Conservation (phyloP, 495 filamentous ascomycete species). For the Echria macrotheca region DNA sequence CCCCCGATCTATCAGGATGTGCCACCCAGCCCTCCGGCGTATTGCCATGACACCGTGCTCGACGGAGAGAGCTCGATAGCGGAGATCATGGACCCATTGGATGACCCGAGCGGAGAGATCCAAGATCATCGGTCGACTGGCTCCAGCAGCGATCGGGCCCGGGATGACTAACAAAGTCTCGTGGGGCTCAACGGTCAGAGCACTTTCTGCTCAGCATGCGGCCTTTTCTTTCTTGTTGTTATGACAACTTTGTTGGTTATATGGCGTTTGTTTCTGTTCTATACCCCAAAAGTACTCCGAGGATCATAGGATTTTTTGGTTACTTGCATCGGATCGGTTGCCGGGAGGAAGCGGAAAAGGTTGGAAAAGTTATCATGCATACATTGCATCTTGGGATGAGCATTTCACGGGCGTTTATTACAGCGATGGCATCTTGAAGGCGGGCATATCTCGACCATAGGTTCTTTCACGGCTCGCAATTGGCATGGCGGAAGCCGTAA, state of each 20-base stretch:
- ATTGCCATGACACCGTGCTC: constrained; percentile 35
- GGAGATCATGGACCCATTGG: constrained; percentile 26
- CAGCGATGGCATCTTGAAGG: no score
- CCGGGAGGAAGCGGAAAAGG: not conserved
- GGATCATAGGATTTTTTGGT: not conserved
- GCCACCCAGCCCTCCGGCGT: constrained; percentile 77
- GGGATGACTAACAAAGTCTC: no score
- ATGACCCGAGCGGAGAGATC: not conserved
- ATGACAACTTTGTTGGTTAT: not conserved
- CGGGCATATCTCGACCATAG: no score
- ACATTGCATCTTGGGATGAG: not conserved
- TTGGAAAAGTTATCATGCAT: not conserved
- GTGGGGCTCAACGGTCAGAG: no score
- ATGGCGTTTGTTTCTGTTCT: not conserved
- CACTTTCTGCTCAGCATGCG: not conserved
- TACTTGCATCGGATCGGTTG: not conserved
- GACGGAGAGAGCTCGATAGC: constrained; percentile 15
- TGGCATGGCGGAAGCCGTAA: no score
- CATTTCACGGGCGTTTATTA: no score
- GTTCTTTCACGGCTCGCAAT: no score
- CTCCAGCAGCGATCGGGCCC: not conserved
- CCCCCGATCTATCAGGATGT: constrained; percentile 95
- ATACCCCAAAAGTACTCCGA: constrained; percentile 1
- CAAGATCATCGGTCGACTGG: not conserved
- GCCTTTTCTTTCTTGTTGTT: not conserved